Base-by-base conservation (phyloP, 352 stramenopile species). In the Globisporangium middletonii region DNA sequence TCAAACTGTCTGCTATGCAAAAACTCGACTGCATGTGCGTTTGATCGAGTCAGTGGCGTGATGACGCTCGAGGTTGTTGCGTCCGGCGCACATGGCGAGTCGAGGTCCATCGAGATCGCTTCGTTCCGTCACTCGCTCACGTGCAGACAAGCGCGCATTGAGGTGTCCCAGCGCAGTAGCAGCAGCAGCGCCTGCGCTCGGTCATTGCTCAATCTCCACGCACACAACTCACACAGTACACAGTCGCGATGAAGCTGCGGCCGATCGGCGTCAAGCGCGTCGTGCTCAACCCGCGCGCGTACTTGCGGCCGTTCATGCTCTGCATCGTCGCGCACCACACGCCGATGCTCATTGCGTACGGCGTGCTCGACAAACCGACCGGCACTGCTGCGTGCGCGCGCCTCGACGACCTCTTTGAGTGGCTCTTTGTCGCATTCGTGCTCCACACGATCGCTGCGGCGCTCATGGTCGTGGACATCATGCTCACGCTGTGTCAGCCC, bases 221-320 rank as follows among this genome's bases (percentile, higher is more conserved):
- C 30, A 8, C 30, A 4, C 30, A 35, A 8, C 30, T 35, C 30
- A 35, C 30, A 8, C 30, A 4, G 30, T 8, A 9, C 30, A 35
- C 30, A 35, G 3, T 35, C 30, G 30, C 42, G n/a, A 47, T 47
- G 42, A 19, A 23, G 12, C 42, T 47, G 42, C 42, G 42, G 16
- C n/a, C 42, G 42, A 47, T 57, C 26, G 45, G 55, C 42, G 46
- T 90, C 28, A 86, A 86, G 66, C 79, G 79, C 48, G 59, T 90
- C 11, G 79, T 90, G 60, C 75, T 91, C n/a, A 91, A 88, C 59
- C 81, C 81, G 55, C 78, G 79, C 61, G 78, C 81, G 50, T 91
- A 91, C 63, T 44, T 91, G 3, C 85, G 64, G 53, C 69, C 79
- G 18, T 88, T 89, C 63, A 30, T 71, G 8, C 23, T 83, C 6